These are phyloP conservation scores for Botryosphaeria dothidea DNA, from an alignment of 2,329 filamentous ascomycete species.

Conservation along the genomic window DNA sequence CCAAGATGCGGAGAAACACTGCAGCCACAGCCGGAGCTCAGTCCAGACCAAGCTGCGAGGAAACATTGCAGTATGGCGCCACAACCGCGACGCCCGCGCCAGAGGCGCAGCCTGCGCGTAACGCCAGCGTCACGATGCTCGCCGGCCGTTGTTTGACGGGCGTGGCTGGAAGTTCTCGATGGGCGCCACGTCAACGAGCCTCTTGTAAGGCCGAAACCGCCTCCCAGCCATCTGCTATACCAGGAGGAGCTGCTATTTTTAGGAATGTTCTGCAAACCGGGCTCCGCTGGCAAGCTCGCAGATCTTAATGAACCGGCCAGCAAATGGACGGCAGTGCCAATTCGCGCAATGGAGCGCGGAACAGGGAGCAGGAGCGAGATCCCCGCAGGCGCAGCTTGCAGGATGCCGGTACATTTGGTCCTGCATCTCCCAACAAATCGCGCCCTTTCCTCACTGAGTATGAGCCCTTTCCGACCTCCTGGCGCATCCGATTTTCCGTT, in stretches of 20 bases:
- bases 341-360: neutral
- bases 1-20: constrained; percentile 4
- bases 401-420: neutral
- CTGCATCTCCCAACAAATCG: neutral
- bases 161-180: neutral
- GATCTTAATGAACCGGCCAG: constrained; percentile 3
- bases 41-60: neutral
- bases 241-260: constrained; percentile 6
- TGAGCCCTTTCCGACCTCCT: neutral
- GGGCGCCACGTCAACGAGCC: neutral
- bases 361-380: constrained; percentile 2
- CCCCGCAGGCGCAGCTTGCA: neutral
- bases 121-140: neutral
- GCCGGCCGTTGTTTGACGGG: neutral
- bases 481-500: constrained; percentile 4
- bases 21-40: constrained; percentile 9
- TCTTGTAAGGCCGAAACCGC: neutral
- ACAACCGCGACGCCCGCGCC: neutral
- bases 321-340: neutral
- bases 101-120: neutral
- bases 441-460: neutral
- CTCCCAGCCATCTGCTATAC: neutral
- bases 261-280: neutral
- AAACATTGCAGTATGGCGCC: neutral
- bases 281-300: neutral